phyloP scores from a whole-genome alignment of 257 asterid species.

The Solanum lignicaule region DNA sequence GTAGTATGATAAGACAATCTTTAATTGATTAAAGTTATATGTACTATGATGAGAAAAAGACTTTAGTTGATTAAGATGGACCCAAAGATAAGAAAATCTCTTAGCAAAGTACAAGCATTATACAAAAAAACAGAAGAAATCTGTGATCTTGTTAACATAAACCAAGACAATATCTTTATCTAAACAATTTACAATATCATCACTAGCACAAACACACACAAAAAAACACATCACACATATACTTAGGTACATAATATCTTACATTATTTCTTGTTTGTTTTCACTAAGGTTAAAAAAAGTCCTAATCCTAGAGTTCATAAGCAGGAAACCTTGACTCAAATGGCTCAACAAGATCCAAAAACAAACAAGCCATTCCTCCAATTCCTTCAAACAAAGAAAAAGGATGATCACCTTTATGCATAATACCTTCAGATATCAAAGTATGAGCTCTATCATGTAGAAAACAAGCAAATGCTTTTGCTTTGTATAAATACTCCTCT shows the following conservation, averaged over 20 bases:
- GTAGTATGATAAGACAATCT: neutral
- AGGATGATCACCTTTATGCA: slow-evolving; percentile 78
- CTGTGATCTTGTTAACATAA: neutral
- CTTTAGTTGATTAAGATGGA: neutral
- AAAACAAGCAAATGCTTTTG: slow-evolving; percentile 69
- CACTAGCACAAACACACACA: neutral
- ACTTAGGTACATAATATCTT: neutral
- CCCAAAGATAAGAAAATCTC: neutral
- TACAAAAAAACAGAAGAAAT: neutral
- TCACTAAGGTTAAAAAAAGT: neutral
- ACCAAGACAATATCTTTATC: neutral
- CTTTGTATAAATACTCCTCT: slow-evolving; percentile 51
- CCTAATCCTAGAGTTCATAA: slow-evolving; percentile 47
- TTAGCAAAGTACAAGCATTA: neutral
- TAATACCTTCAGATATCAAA: slow-evolving; percentile 46
- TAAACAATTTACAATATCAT: neutral
- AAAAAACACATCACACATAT: neutral
- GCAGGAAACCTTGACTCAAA: slow-evolving; percentile 58
- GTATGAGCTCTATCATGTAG: slow-evolving; percentile 49
- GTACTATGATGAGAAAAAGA: neutral
- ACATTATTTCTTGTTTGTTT: neutral
- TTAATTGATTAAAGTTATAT: no score
- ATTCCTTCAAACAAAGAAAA: slow-evolving; percentile 70
- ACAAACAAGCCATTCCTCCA: slow-evolving; percentile 63
- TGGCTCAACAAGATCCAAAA: slow-evolving; percentile 56